Conservation (phyloP, 2,329 filamentous ascomycete genomes). For the Tolypocladium pustulatum region DNA sequence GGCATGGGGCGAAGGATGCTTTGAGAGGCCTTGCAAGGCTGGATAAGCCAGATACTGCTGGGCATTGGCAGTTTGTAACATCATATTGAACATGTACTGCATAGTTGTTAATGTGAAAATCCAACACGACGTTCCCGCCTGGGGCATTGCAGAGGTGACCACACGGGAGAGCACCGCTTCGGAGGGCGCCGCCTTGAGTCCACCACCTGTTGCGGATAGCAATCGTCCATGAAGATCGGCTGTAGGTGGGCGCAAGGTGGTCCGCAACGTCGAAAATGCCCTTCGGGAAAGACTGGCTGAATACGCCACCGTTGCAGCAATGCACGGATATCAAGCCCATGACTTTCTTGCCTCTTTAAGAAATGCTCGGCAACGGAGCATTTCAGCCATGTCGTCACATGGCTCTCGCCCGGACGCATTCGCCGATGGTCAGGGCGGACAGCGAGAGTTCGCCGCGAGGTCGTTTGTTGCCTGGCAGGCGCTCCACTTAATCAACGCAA, state of each 20-base stretch:
- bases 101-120: neutral
- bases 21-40: neutral
- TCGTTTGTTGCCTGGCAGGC: neutral
- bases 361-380: neutral
- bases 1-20: neutral
- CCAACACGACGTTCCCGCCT: neutral
- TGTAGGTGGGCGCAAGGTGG: neutral
- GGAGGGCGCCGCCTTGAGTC: neutral
- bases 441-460: neutral
- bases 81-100: neutral
- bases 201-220: neutral
- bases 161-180: neutral
- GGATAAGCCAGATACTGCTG: neutral
- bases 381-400: neutral
- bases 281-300: neutral
- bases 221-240: neutral
- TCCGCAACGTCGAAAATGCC: neutral
- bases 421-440: neutral
- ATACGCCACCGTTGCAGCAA: neutral
- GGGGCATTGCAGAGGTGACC: neutral
- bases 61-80: neutral
- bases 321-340: neutral
- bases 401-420: neutral
- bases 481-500: neutral
- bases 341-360: neutral